Conservation (phyloP, 2,329 filamentous ascomycete species). For the Seiridium unicorne region DNA sequence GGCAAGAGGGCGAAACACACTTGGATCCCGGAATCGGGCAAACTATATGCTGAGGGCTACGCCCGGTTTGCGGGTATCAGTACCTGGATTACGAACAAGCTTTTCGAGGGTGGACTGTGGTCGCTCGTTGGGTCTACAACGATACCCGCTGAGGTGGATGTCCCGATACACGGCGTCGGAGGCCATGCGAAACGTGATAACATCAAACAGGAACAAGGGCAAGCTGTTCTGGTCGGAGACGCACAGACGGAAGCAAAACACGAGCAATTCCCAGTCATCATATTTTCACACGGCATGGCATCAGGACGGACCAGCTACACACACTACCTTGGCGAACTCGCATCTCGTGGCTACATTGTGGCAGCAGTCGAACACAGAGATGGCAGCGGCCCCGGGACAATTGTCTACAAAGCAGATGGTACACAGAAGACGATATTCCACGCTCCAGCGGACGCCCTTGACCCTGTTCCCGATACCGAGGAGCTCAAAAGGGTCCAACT, state of each 20-base stretch:
- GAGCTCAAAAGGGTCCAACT: slow-evolving; percentile 46
- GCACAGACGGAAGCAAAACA: slow-evolving; percentile 11
- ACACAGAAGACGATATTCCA: slow-evolving; percentile 30
- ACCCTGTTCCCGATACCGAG: slow-evolving; percentile 34
- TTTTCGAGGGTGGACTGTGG: slow-evolving; percentile 42
- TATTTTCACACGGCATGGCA: slow-evolving; percentile 53
- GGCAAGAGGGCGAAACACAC: slow-evolving; percentile 30
- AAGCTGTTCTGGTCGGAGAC: slow-evolving; percentile 5
- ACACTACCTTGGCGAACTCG: slow-evolving; percentile 47
- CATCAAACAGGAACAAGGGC: slow-evolving; percentile 11
- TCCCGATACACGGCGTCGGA: slow-evolving; percentile 31
- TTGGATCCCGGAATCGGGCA: slow-evolving; percentile 44
- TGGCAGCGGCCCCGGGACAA: slow-evolving; percentile 45
- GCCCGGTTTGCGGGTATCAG: slow-evolving; percentile 42
- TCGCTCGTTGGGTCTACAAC: slow-evolving; percentile 40
- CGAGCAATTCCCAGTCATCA: slow-evolving; percentile 37
- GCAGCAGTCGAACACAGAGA: slow-evolving; percentile 52
- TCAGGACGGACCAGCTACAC: slow-evolving; percentile 51
- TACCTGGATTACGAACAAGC: slow-evolving; percentile 38
- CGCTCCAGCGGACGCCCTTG: not conserved
- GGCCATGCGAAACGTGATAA: not conserved
- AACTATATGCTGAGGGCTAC: slow-evolving; percentile 43
- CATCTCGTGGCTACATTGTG: slow-evolving; percentile 47
- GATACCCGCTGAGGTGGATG: slow-evolving; percentile 48
- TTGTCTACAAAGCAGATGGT: slow-evolving; percentile 31